Conservation (phyloP, 805 yeast genomes). For the Candida bentonensis region DNA sequence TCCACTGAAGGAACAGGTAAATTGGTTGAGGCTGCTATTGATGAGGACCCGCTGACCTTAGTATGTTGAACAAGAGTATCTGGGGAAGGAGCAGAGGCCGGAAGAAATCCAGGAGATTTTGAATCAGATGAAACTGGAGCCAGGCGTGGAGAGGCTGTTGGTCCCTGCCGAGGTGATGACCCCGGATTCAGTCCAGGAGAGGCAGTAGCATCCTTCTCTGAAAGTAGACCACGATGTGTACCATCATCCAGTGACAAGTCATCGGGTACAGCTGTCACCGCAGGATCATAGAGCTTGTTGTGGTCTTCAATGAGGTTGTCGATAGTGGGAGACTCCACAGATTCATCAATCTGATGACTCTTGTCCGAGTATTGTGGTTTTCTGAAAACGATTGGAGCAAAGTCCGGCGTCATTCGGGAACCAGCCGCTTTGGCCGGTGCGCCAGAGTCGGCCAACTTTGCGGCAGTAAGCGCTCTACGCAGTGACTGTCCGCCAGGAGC, state of each 20-base stretch:
- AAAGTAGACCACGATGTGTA: not conserved
- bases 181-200: not conserved
- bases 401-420: not conserved
- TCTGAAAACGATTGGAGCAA: not conserved
- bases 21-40: slow-evolving; percentile 4
- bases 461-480: not conserved
- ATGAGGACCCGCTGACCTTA: slow-evolving; percentile 4
- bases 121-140: not conserved
- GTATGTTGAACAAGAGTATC: slow-evolving; percentile 2
- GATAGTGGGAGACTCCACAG: not conserved
- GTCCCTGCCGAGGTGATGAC: too few relatives aligned
- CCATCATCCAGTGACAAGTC: not conserved
- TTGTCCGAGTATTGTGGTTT: not conserved
- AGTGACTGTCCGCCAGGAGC: not conserved
- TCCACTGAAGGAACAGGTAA: slow-evolving; percentile 6
- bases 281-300: not conserved
- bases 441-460: slow-evolving; percentile 1
- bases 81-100: not conserved
- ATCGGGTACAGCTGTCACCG: not conserved
- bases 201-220: not conserved
- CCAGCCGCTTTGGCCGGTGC: not conserved
- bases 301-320: not conserved
- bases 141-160: not conserved
- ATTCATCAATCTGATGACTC: too few relatives aligned
- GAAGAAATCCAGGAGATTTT: not conserved